Evolutionary conservation across 768 basidiomycete species (phyloP), one percentile per base, ranked within the genome.

Genomic region (Tricholoma furcatifolium): DNA sequence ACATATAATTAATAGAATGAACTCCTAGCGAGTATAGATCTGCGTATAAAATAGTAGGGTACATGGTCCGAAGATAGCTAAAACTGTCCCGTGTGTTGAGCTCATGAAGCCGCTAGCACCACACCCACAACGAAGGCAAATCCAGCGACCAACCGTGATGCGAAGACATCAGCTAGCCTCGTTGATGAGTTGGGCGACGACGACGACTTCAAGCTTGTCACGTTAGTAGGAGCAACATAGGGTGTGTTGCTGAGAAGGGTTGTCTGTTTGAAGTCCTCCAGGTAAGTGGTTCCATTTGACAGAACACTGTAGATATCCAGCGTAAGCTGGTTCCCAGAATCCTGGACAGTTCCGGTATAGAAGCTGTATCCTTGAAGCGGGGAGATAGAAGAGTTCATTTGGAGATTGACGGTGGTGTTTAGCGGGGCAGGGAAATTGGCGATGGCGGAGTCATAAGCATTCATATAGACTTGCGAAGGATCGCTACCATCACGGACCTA

Each of bases 321-420:
- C 14, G 65, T 66, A 6, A 70, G 51, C 48, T 70, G 65, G 45
- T 60, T 62, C 11, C 66, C 68, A n/a, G 55, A 44, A 35, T 66
- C 65, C n/a, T 60, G 43, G 15, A 70, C 49, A 12, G 51, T 49
- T 39, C 54, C 66, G 12, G 60, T 54, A 43, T 70, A 72, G 54
- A 70, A 65, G 30, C 58, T 60, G 54, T 72, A 72, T 43, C 70
- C 70, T 18, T 61, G 42, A 2, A 46, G 57, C 10, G 68, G 53
- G 14, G 61, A 51, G 10, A 64, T 47, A 30, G 62, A 56, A 30
- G 59, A 56, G 43, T 65, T 60, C 38, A 54, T 62, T 24, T 61
- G 44, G 17, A 71, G 60, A 31, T 67, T 62, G 17, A 67, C 43
- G 10, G 67, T 69, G 18, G 55, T 54, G 41, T 67, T 70, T 30